A percentile compares a stretch with the other conserved stretches of the same genome.
Evolutionary conservation across 2,329 filamentous ascomycete species (phyloP).

Genomic region (Sporothrix sp.): DNA sequence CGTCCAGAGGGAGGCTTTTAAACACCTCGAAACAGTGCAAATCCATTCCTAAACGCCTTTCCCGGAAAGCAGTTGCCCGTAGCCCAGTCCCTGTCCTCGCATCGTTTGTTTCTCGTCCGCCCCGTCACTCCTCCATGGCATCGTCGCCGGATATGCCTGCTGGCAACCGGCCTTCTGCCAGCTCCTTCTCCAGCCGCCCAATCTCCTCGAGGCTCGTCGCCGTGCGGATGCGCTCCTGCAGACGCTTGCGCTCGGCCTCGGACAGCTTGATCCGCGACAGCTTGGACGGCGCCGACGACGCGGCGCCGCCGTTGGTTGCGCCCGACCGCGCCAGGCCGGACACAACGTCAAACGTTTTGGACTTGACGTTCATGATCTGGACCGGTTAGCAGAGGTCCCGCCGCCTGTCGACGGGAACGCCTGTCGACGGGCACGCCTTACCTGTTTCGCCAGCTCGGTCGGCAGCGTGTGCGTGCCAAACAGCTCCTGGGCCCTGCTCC

Average conservation of each 20-base stretch:
- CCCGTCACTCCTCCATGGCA: conserved; percentile 54
- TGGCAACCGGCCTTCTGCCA: conserved; percentile 81
- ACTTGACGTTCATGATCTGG: conserved; percentile 79
- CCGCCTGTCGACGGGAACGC: too few relatives aligned
- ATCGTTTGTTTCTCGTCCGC: too few relatives aligned
- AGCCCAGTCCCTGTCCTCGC: background rate
- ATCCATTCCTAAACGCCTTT: too few relatives aligned
- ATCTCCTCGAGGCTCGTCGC: conserved; percentile 89
- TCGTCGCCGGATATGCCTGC: conserved; percentile 50
- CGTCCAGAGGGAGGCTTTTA: too few relatives aligned
- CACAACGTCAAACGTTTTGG: conserved; percentile 56
- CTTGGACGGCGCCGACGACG: conserved; percentile 44
- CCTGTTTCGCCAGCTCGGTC: conserved; percentile 67
- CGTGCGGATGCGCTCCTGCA: conserved; percentile 79
- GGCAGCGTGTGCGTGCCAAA: conserved; percentile 75
- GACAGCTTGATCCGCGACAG: conserved; percentile 75
- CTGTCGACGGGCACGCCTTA: too few relatives aligned
- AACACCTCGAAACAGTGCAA: too few relatives aligned
- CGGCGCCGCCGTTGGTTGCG: conserved; percentile 20
- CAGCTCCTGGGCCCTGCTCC: conserved; percentile 63
- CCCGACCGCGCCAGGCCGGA: conserved; percentile 32
- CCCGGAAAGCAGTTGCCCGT: background rate
- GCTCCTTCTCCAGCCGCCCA: conserved; percentile 76
- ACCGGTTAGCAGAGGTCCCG: accelerated
- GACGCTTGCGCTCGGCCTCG: conserved; percentile 73